Evolutionary conservation across 2,329 filamentous ascomycete species (phyloP), one percentile per base, ranked within the genome.

Genomic region (Rugonectria rugulosa): DNA sequence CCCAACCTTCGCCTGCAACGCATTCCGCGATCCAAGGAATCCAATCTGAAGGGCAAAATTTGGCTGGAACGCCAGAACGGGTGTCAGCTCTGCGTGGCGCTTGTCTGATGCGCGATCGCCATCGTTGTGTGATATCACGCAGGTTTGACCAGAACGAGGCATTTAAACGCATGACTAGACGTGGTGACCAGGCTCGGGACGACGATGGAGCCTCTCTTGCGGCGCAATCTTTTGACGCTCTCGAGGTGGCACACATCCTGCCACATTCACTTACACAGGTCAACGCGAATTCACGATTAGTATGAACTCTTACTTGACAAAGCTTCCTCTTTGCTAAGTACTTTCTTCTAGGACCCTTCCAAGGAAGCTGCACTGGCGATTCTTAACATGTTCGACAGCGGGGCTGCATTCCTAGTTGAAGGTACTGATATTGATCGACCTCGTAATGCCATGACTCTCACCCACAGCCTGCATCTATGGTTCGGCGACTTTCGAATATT

Each of bases 381-480:
- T 32, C 69, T 77, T 2, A 74, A 77, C 23, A 78, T 78, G 73
- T 77, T 79, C 53, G 73, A 77, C 53, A 61, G 44, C 26, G 71
- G 68, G 21, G 64, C 72, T 29, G 63, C 64, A 9, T 62, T 72
- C 61, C 47, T 76, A 2, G 76, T 78, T 43, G 66, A 76, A 37
- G 75, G 74, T 43, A 48, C 57, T 23, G 66, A 77, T 9, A 77
- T 79, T 49, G 74, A 79, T 59, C 68, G 70, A 42, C 72, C 73
- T 20, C 58, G 62, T 20, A 79, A 79, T 60, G 74, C 75, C 15
- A 24, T 67, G 3, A 59, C 63, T 5, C 60, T 68, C 14, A 66
- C 60, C 11, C 31, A 31, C 10, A 45, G 19, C n/a, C 43, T 53
- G 21, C 65, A 66, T 21, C n/a, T 41, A 12, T 26, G 17, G 2